Conservation (phyloP, 164 flowering plant species). For the Annona squamosa region DNA sequence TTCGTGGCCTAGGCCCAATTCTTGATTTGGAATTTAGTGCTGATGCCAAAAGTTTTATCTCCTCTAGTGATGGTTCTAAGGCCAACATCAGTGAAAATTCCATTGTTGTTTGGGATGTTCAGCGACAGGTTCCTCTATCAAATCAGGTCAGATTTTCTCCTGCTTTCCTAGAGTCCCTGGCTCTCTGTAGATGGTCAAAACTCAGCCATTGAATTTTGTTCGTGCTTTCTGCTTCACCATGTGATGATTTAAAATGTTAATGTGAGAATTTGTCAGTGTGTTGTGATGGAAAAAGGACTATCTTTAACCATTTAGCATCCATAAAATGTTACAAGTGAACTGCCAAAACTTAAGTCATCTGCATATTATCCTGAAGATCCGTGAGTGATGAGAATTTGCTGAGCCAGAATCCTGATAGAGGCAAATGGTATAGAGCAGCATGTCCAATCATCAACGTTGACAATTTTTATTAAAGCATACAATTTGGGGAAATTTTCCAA, state of each 20-base stretch:
- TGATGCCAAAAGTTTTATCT: slow-evolving; percentile 62
- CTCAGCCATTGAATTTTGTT: neutral
- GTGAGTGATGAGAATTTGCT: neutral
- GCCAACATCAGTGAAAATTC: slow-evolving; percentile 77
- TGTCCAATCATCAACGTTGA: too few relatives aligned
- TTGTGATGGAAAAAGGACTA: neutral
- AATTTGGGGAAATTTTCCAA: too few relatives aligned
- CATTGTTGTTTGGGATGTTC: slow-evolving; percentile 84
- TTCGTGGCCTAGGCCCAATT: slow-evolving; percentile 62
- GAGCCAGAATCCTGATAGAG: neutral
- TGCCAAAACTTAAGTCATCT: neutral
- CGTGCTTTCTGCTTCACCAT: neutral
- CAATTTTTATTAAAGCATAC: too few relatives aligned
- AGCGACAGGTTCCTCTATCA: slow-evolving; percentile 74
- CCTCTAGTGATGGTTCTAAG: slow-evolving; percentile 74
- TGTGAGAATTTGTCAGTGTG: neutral
- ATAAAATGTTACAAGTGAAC: neutral
- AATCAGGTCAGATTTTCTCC: slow-evolving; percentile 54
- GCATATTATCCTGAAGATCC: neutral
- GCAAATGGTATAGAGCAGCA: neutral
- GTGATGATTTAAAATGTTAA: neutral
- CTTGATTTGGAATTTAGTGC: slow-evolving; percentile 68
- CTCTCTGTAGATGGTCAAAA: neutral
- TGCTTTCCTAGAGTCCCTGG: neutral
- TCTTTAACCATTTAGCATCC: neutral